phyloP scores from a whole-genome alignment of 176 grass and related monocot genomes.

The Phoenix dactylifera region DNA sequence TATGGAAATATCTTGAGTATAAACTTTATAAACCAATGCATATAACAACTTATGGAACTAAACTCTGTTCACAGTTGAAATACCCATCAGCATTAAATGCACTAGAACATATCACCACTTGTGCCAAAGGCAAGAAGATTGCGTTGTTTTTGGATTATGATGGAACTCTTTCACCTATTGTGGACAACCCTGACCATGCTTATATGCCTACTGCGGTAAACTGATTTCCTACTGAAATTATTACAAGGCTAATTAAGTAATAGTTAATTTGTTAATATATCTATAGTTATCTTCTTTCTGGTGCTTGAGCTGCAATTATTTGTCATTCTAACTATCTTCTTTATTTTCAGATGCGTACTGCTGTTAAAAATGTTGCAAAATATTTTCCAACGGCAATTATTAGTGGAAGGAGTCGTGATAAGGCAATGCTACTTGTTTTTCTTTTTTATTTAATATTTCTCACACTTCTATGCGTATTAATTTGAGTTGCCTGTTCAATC shows the following conservation, averaged over 20 bases:
- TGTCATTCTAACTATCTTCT: too few species aligned
- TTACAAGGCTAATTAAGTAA: too few species aligned
- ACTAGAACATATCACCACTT: slow-evolving; percentile 29
- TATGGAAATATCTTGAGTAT: too few species aligned
- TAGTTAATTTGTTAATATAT: too few species aligned
- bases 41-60: too few species aligned
- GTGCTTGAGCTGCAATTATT: too few species aligned
- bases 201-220: slow-evolving; percentile 39
- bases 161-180: slow-evolving; percentile 43
- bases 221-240: neutral
- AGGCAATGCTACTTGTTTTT: slow-evolving; percentile 29
- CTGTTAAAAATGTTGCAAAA: slow-evolving; percentile 67
- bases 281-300: too few species aligned
- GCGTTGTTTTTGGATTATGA: slow-evolving; percentile 46
- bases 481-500: too few species aligned
- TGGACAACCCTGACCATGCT: slow-evolving; percentile 43
- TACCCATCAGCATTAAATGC: slow-evolving; percentile 42
- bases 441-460: neutral
- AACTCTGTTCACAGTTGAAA: slow-evolving; percentile 30
- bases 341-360: slow-evolving; percentile 53
- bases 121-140: slow-evolving; percentile 28
- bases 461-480: neutral
- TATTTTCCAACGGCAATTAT: slow-evolving; percentile 79
- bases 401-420: slow-evolving; percentile 85
- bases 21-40: too few species aligned